A percentile compares a stretch with the other conserved stretches of the same genome.
Evolutionary conservation across 1,284 basidiomycete species (phyloP).

Genomic region (Ceratorhiza oryzae-sativae): DNA sequence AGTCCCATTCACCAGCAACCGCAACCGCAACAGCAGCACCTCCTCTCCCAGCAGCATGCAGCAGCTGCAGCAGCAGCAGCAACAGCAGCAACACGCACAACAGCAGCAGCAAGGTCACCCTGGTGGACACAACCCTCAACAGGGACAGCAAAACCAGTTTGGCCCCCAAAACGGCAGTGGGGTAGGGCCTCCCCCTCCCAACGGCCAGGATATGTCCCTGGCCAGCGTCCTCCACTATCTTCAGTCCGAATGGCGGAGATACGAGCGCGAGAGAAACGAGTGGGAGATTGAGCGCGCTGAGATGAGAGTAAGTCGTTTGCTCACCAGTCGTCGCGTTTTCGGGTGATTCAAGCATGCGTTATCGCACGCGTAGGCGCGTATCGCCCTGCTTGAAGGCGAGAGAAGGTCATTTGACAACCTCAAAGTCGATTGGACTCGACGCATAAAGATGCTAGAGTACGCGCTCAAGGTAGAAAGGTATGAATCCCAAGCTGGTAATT

Average conservation of each 20-base stretch:
- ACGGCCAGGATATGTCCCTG: conserved; percentile 88
- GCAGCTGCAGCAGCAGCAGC: conserved; percentile 47
- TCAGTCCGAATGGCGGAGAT: conserved; percentile 96
- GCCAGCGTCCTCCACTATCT: conserved; percentile 96
- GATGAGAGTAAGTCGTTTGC: conserved; percentile 81
- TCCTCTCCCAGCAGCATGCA: conserved; percentile 40
- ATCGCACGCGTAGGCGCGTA: conserved; percentile 72
- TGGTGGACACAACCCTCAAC: conserved; percentile 50
- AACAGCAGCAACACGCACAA: conserved; percentile 54
- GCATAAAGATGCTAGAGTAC: conserved; percentile 99
- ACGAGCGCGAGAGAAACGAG: conserved; percentile 97
- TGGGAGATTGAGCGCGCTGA: conserved; percentile 99
- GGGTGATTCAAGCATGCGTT: conserved; percentile 47
- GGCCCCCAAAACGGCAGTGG: conserved; percentile 57
- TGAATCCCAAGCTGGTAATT: too few species aligned
- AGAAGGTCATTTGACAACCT: conserved; percentile 96
- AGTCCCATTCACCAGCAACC: conserved; percentile 36
- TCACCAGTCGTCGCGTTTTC: conserved; percentile 42
- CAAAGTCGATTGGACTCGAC: conserved; percentile 92
- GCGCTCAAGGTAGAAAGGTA: conserved; percentile 93
- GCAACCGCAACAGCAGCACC: conserved; percentile 33
- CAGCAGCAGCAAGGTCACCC: conserved; percentile 51
- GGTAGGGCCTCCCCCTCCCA: conserved; percentile 66
- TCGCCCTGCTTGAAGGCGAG: conserved; percentile 97
- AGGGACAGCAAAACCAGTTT: conserved; percentile 62